These are phyloP conservation scores for Neofusicoccum laricinum DNA, from an alignment of 2,329 filamentous ascomycete genomes.

Conservation along the genomic window DNA sequence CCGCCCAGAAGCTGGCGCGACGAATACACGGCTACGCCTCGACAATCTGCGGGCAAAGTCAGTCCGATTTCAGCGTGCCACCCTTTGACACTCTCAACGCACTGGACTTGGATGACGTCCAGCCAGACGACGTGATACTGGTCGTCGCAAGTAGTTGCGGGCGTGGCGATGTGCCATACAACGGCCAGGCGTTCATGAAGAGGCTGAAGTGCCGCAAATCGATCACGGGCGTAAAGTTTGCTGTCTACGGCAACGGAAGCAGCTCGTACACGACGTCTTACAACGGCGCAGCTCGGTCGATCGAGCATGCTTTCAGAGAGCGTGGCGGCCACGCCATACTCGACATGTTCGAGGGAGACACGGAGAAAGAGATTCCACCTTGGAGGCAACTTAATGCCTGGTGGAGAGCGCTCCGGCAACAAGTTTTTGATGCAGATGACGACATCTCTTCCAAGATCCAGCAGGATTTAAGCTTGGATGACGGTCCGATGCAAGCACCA, in stretches of 20 bases:
- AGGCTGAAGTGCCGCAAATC: conserved; percentile 1
- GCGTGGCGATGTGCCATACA: conserved; percentile 21
- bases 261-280: conserved; percentile 16
- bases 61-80: background rate
- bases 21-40: conserved; percentile 20
- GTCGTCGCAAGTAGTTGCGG: conserved; percentile 22
- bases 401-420: background rate
- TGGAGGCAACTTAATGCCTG: conserved; percentile 8
- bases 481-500: background rate
- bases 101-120: conserved; percentile 6
- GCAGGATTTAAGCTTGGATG: background rate
- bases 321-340: conserved; percentile 17
- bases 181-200: conserved; percentile 18
- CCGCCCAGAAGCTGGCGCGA: conserved; percentile 18
- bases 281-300: conserved; percentile 17
- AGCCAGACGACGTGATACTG: conserved; percentile 18
- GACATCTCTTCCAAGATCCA: background rate
- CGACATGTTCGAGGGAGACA: conserved; percentile 6
- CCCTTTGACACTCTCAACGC: background rate
- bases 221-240: conserved; percentile 10
- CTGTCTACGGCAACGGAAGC: conserved; percentile 24
- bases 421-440: background rate
- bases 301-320: conserved; percentile 16
- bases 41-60: background rate
- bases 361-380: background rate